Evolutionary conservation across 768 basidiomycete species (phyloP), one percentile per base, ranked within the genome.

Genomic region (Postia placenta): DNA sequence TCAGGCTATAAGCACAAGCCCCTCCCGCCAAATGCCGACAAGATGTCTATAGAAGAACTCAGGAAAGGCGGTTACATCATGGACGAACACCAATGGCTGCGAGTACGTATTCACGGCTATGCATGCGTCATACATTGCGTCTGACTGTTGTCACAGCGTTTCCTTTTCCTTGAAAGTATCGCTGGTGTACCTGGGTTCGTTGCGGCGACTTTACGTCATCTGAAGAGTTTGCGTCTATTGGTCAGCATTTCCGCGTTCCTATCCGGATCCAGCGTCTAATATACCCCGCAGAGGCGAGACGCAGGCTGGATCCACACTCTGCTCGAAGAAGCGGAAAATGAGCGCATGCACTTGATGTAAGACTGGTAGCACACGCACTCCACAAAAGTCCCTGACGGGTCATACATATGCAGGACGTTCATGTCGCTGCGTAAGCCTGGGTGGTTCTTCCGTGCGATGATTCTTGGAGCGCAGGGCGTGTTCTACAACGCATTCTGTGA

Each of bases 131-230:
- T n/a, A n/a, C 48, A 33, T 44, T 57, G 77, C 22, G 72, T 75
- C n/a, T 43, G 25, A 17, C 42, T 27, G n/a, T 23, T 30, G 17
- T 38, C n/a, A 12, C 51, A 72, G 60, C 70, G 85, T 22, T 76
- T 84, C 53, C 65, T 85, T 41, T 79, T 85, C 69, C 74, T 98
- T 27, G 95, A 98, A 69, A 84, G 79, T 45, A 81, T 96, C 46
- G 96, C 96, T 11, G 96, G 90, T 19, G 93, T 97, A 1, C 95
- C 95, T 17, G 94, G 94, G 4, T 94, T 94, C 91, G 92, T 88
- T n/a, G 90, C 82, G 11, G 89, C 87, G 7, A 85, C 84, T 24
- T 72, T 94, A 28, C 79, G 96, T 23, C 96, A 99, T 69, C 74
- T 99, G 27, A 78, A 78, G 36, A 92, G 90, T 64, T 74, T 99